Conservation (phyloP, 2,329 filamentous ascomycete species). For the Orbilia quercus region DNA sequence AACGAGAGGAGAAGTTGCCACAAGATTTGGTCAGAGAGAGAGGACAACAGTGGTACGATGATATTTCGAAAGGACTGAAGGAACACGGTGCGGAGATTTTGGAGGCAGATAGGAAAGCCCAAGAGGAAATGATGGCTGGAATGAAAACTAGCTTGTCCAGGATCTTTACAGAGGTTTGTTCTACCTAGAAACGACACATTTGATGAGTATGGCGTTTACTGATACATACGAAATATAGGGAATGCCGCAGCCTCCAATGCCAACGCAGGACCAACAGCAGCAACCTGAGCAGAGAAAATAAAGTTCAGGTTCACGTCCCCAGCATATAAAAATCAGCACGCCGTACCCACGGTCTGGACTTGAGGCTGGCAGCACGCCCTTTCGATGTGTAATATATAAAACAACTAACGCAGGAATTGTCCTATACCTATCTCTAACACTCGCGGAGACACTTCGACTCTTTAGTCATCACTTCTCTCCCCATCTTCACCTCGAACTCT, state of each 20-base stretch:
- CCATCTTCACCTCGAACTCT: background rate
- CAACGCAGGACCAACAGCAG: constrained; percentile 28
- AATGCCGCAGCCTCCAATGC: constrained; percentile 49
- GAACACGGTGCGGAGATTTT: constrained; percentile 96
- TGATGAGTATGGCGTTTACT: no score
- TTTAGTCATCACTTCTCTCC: no score
- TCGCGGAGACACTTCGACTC: no score
- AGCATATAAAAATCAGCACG: background rate
- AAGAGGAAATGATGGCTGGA: constrained; percentile 87
- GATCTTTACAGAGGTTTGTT: constrained; percentile 59
- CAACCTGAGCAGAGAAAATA: constrained; percentile 37
- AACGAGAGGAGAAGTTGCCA: constrained; percentile 90
- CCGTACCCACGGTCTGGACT: no score
- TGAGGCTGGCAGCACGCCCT: no score
- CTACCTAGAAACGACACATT: no score
- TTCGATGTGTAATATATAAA: constrained; percentile 35
- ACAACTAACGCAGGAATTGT: background rate
- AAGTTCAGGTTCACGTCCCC: background rate
- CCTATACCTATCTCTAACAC: background rate
- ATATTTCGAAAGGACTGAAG: constrained; percentile 87
- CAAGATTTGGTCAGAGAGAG: constrained; percentile 93
- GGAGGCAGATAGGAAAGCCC: constrained; percentile 88
- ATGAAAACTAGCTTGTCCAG: constrained; percentile 76
- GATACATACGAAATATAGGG: constrained; percentile 19
- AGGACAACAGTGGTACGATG: constrained; percentile 88